phyloP scores from a whole-genome alignment of 495 filamentous ascomycete species.

The Lophiostoma macrostomum region DNA sequence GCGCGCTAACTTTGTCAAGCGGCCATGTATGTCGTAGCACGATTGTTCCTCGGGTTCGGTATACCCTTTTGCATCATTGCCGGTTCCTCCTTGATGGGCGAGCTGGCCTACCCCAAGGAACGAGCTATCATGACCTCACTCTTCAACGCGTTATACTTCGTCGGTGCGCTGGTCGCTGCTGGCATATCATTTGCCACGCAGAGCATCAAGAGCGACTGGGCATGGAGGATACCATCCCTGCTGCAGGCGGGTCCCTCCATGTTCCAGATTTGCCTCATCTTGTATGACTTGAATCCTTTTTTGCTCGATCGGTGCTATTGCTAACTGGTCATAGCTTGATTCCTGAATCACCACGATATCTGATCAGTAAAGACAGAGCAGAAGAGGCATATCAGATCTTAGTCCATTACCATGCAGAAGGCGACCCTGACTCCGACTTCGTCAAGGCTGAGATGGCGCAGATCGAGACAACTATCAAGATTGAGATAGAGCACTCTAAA shows the following conservation, averaged over 20 bases:
- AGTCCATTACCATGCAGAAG: constrained; percentile 61
- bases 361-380: constrained; percentile 57
- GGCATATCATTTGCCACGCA: constrained; percentile 58
- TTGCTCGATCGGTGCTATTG: not conserved
- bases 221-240: constrained; percentile 62
- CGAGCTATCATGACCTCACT: constrained; percentile 62
- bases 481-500: constrained; percentile 55
- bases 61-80: constrained; percentile 61
- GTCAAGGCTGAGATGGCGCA: constrained; percentile 60
- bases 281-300: not conserved
- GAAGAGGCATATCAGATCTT: constrained; percentile 59
- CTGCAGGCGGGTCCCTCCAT: constrained; percentile 55
- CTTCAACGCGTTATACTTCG: constrained; percentile 64
- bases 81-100: constrained; percentile 62
- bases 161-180: constrained; percentile 60
- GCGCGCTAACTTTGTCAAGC: constrained; percentile 32
- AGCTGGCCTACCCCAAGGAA: constrained; percentile 65
- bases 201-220: constrained; percentile 55
- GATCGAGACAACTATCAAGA: constrained; percentile 56
- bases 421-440: constrained; percentile 51
- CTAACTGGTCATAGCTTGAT: constrained; percentile 17
- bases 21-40: constrained; percentile 63
- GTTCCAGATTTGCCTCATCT: constrained; percentile 52
- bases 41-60: constrained; percentile 52
- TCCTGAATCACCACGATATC: constrained; percentile 60